Evolutionary conservation across 2,329 filamentous ascomycete species (phyloP), one percentile per base, ranked within the genome.

Genomic region (Diaporthe nobilis): DNA sequence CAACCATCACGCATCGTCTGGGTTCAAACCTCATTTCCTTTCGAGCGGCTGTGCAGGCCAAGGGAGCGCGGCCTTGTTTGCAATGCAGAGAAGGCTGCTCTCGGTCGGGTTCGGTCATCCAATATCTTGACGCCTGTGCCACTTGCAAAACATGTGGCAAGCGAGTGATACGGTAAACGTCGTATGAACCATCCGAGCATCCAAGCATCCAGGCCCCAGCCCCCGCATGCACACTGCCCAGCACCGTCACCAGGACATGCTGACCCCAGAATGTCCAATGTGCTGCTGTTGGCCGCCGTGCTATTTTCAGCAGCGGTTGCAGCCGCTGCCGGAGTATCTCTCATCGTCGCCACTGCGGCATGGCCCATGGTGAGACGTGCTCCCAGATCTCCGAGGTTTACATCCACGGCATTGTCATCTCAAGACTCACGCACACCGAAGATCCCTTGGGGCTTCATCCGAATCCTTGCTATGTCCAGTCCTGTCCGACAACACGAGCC

Each of bases 131-230:
- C 65, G 65, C 65, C 49, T 70, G 65, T 70, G 65, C 65, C 22
- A 70, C 65, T 70, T 70, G 65, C 65, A 70, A 70, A 70, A 70
- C 65, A 70, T 70, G 65, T 70, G 65, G 65, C 49, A 55, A 39
- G 65, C 65, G 65, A 70, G 65, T 70, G 65, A 70, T 55, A 70
- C 65, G 49, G 49, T 70, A 55, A 37, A 42, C 65, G 65, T 70
- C 65, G 65, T 70, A 70, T 70, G 65, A 55, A 55, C 22, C 65
- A 70, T 70, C 65, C 65, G 65, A 70, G 47, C 63, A 68, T 68
- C 31, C 47, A 53, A 68, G 47, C 61, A 49, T 51, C 63, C 22
- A 51, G 42, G 63, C 65, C 47, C 65, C 65, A 42, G 65, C 47
- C 49, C 34, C 65, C 65, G 20, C 65, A 51, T 53, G 47, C 65